Evolutionary conservation across 108 stramenopile genomes (phyloP).

Genomic region (Cyclotella kingstonii): DNA sequence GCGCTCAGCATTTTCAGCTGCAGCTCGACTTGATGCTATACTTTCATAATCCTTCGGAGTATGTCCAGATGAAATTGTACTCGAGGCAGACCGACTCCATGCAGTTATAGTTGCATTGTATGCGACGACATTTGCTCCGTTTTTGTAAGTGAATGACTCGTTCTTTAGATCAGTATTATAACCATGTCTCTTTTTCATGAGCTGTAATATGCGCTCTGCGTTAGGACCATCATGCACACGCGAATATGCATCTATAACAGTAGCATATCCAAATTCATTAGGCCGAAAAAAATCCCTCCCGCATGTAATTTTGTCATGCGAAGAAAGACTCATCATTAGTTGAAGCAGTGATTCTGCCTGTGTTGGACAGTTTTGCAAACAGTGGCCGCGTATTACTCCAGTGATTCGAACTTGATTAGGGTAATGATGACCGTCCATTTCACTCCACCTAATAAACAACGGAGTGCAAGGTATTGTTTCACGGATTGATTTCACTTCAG

Average conservation of each 20-base stretch:
- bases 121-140: conserved; percentile 31
- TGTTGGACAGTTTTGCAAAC: conserved; percentile 5
- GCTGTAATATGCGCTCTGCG: conserved; percentile 30
- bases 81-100: conserved; percentile 30
- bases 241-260: conserved; percentile 33
- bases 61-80: neutral
- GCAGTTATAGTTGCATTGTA: conserved; percentile 37
- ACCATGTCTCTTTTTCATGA: conserved; percentile 22
- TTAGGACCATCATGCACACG: conserved; percentile 25
- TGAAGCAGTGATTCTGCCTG: conserved; percentile 31
- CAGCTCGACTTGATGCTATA: conserved; percentile 11
- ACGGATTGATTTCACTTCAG: neutral
- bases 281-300: conserved; percentile 8
- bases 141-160: neutral
- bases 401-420: conserved; percentile 42
- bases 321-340: conserved; percentile 26
- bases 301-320: neutral
- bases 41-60: neutral
- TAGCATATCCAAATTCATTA: conserved; percentile 36
- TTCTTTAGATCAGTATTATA: neutral
- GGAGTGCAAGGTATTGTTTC: neutral
- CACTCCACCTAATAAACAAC: conserved; percentile 18
- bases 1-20: conserved; percentile 38
- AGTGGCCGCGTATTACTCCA: conserved; percentile 37
- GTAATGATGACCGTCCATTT: conserved; percentile 22